Evolutionary conservation across 1,284 basidiomycete species (phyloP).

Genomic region (Puccinia triticina): DNA sequence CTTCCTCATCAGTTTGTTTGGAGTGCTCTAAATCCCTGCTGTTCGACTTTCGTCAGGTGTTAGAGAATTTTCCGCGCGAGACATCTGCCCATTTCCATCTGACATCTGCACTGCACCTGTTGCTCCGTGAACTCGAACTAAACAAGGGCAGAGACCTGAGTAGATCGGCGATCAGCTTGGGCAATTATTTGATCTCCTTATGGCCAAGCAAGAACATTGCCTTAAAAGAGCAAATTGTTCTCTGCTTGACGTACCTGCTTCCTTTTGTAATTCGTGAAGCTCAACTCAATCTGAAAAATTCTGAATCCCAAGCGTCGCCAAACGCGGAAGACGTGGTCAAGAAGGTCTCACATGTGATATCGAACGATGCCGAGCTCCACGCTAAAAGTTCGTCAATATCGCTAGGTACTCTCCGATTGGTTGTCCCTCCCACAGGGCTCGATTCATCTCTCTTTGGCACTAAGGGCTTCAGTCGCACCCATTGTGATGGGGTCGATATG

Average conservation of each 20-base stretch:
- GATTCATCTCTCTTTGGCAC: constrained; percentile 24
- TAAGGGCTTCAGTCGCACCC: constrained; percentile 26
- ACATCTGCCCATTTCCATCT: constrained; percentile 49
- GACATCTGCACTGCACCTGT: constrained; percentile 26
- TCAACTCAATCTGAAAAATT: not conserved
- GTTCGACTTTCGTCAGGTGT: constrained; percentile 19
- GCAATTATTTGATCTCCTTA: constrained; percentile 14
- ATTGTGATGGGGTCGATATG: constrained; percentile 31
- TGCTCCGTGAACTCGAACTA: constrained; percentile 46
- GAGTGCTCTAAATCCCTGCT: constrained; percentile 40
- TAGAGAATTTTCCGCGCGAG: constrained; percentile 38
- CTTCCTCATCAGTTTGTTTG: constrained; percentile 29
- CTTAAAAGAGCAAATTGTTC: constrained; percentile 40
- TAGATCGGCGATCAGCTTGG: constrained; percentile 29
- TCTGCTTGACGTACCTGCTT: constrained; percentile 39
- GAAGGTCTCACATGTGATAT: constrained; percentile 18
- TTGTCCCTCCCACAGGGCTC: not conserved
- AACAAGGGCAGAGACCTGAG: constrained; percentile 37
- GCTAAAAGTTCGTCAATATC: constrained; percentile 20
- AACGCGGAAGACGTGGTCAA: constrained; percentile 17
- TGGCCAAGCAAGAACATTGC: constrained; percentile 42
- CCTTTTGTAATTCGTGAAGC: constrained; percentile 39
- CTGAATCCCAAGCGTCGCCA: not conserved
- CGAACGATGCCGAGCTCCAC: constrained; percentile 28
- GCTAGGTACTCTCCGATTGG: constrained; percentile 30